Conservation (phyloP, 2,329 filamentous ascomycete genomes). For the Diaporthe vaccinii region DNA sequence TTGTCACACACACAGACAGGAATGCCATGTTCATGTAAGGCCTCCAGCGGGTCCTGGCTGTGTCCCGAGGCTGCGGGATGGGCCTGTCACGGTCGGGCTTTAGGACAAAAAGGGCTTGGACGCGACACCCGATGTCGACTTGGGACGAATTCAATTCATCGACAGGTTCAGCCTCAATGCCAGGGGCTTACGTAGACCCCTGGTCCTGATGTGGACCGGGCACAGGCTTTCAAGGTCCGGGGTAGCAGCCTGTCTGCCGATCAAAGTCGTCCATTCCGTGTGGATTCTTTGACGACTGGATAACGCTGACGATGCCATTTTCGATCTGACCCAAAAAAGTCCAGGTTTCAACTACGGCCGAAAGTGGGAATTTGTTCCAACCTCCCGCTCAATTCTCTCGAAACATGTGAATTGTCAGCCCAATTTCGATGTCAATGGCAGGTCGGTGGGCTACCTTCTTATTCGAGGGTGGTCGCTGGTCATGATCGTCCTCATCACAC, state of each 20-base stretch:
- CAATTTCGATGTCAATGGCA: constrained; percentile 30
- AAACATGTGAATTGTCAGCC: not conserved
- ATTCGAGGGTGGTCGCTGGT: constrained; percentile 21
- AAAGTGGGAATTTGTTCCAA: constrained; percentile 27
- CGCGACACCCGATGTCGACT: not conserved
- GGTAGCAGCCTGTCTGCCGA: constrained; percentile 18
- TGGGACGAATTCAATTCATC: not conserved
- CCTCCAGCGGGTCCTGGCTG: constrained; percentile 13
- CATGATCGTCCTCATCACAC: constrained; percentile 25
- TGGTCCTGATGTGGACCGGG: constrained; percentile 14
- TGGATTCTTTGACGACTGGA: not conserved
- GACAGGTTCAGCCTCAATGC: constrained; percentile 18
- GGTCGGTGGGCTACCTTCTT: not conserved
- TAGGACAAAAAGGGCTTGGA: not conserved
- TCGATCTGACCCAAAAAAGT: constrained; percentile 9
- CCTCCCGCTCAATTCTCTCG: not conserved
- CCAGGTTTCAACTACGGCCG: constrained; percentile 11
- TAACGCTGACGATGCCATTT: constrained; percentile 13
- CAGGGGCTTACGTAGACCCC: constrained; percentile 31
- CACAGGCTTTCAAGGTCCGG: constrained; percentile 13
- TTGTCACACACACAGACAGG: not conserved
- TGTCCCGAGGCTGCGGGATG: constrained; percentile 6
- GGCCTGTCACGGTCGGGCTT: constrained; percentile 6
- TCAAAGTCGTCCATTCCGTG: constrained; percentile 28
- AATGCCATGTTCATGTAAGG: constrained; percentile 1